Base-by-base conservation (phyloP, 352 stramenopile genomes). In the Phytophthora boehmeriae region DNA sequence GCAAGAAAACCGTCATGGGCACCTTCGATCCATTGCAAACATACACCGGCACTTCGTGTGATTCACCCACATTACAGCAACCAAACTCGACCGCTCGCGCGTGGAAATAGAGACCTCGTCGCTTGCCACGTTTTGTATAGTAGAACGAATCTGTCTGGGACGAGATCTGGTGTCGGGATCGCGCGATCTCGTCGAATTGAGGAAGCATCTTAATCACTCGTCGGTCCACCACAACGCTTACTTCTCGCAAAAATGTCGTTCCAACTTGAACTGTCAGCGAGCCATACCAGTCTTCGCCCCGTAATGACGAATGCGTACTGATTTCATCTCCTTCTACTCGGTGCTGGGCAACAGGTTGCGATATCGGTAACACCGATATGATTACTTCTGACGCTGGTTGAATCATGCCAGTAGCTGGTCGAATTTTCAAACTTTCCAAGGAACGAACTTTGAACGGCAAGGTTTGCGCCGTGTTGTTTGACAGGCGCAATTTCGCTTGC, bases 1-100 rank as follows among this genome's bases (percentile, higher is more conserved):
- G 85, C 45, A 96, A 63, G 54, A 96, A 92, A 16, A 96, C 87
- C 3, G 87, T 93, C 78, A 93, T 92, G 14, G 85, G 80, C 35
- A 67, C 44, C 32, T 83, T 89, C 19, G 85, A 91, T 34, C 87
- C 85, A 60, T 96, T 96, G 77, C 87, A 96, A 23, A 96, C 80
- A 57, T 92, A 93, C 27, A 96, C 85, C 14, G 85, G 80, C 28
- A 93, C 85, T 68, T 90, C 75, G 23, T 93, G 85, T 8, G 74
- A 90, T 57, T 92, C 80, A 22, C 82, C 83, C 35, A 94, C 74
- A 23, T 75, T 68, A 57, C 81, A 91, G 38, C 71, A 84, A 32
- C 87, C 87, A 54, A 83, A 96, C 28, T 96, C 87, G 28, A 96
- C 85, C n/a, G 81, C 83, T 54, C 81, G 79, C 5, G 87, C 83